Evolutionary conservation across 305 asterid genomes (phyloP), one percentile per base, ranked within the genome.

Genomic region (Fraxinus sp.): DNA sequence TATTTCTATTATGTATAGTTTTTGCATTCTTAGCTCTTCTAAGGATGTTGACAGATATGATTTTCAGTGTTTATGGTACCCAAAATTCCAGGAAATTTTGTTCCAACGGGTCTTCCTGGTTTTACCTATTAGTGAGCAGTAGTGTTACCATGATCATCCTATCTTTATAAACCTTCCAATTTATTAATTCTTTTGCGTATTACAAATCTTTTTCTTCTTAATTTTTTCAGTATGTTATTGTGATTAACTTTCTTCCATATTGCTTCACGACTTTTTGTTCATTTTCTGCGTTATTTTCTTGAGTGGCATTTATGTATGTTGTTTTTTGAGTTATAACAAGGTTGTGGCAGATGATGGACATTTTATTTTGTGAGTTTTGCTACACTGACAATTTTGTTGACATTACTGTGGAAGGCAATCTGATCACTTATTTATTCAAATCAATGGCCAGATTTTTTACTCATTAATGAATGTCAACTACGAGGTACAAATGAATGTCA

Each of bases 81-180:
- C n/a, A 46, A n/a, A 81, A 87, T 83, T 82, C 94, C 90, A 76
- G 94, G 93, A 91, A 94, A 87, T 92, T 91, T 91, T 91, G 97
- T 88, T 85, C 90, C 16, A 81, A 82, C 84, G 87, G 86, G 85
- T 87, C 94, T 74, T 89, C 97, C 91, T 95, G 97, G 97, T 87
- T 91, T 88, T 91, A 88, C 88, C 85, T 95, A 71, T 83, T 93
- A 0, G 81, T 90, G 74, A 88, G 93, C 79, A 93, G 93, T 88
- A 85, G 85, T 84, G 78, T 91, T 77, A 87, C 88, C 28, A 84
- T 91, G 64, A 14, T 87, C 81, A 82, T 92, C 84, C 90, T 95
- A 72, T 88, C 96, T 79, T 85, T 95, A 79, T 95, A 92, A 84
- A 78, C 83, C 41, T 79, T 88, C 75, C 84, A 74, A 75, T 74